Conservation (phyloP, 805 yeast genomes). For the Pichia paraexigua region DNA sequence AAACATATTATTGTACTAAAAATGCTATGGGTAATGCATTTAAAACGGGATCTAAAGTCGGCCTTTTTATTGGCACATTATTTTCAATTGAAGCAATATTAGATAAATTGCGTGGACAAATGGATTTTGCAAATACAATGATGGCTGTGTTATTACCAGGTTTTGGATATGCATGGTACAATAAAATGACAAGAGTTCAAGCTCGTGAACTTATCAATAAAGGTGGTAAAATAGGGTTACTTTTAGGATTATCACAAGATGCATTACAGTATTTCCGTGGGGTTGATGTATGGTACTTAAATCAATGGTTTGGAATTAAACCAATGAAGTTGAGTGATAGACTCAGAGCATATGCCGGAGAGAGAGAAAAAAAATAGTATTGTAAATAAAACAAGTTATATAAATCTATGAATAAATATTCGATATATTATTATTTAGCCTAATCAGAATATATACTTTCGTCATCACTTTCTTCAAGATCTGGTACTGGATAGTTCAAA, state of each 20-base stretch:
- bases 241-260: constrained; percentile 63
- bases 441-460: constrained; percentile 6
- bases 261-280: constrained; percentile 48
- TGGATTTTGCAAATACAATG: constrained; percentile 57
- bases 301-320: constrained; percentile 22
- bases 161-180: constrained; percentile 38
- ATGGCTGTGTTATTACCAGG: constrained; percentile 49
- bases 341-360: constrained; percentile 7
- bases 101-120: constrained; percentile 43
- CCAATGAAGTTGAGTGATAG: constrained; percentile 21
- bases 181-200: constrained; percentile 37
- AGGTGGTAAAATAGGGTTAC: constrained; percentile 53
- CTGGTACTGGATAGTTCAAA: constrained; percentile 74
- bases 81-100: constrained; percentile 56
- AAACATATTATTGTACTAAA: constrained; percentile 63
- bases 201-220: constrained; percentile 35
- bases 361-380: background rate
- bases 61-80: constrained; percentile 38
- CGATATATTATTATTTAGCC: background rate
- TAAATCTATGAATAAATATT: background rate
- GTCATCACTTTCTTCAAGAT: constrained; percentile 51
- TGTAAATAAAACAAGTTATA: too few species aligned
- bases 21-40: constrained; percentile 45
- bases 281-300: constrained; percentile 59
- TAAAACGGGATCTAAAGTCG: constrained; percentile 34